phyloP scores from a whole-genome alignment of 2,329 filamentous ascomycete species.

The Pseudocercospora fuligena region DNA sequence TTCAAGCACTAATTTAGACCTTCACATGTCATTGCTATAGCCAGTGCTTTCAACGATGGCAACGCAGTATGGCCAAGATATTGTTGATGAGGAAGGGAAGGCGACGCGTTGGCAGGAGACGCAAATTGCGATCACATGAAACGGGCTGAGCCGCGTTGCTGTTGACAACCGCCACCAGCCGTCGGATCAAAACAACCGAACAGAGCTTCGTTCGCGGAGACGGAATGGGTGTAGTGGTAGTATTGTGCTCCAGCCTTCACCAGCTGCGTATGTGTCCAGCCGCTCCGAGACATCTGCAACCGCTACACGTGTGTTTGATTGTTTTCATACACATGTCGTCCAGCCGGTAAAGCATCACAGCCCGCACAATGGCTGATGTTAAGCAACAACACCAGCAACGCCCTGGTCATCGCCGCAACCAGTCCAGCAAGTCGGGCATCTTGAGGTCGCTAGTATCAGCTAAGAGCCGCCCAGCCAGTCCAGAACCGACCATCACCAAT shows the following conservation, averaged over 20 bases:
- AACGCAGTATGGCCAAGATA: not conserved
- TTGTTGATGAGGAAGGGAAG: not conserved
- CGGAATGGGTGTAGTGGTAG: not conserved
- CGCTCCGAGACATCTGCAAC: constrained; percentile 1
- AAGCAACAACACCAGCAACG: constrained; percentile 30
- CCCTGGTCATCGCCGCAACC: constrained; percentile 33
- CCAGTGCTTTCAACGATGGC: not conserved
- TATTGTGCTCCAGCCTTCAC: not conserved
- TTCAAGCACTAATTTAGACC: not conserved
- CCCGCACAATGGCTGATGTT: constrained; percentile 24
- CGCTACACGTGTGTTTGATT: constrained; percentile 6
- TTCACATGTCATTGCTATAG: not conserved
- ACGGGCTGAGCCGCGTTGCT: constrained; percentile 7
- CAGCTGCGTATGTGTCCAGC: not conserved
- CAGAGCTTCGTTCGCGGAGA: too few relatives aligned
- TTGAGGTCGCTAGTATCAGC: constrained; percentile 60
- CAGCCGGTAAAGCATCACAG: constrained; percentile 1
- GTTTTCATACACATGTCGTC: not conserved
- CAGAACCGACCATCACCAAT: constrained; percentile 50
- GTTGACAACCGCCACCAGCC: not conserved
- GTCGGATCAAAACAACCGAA: not conserved
- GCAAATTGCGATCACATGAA: not conserved
- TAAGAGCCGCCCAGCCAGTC: constrained; percentile 51
- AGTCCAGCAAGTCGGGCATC: constrained; percentile 48
- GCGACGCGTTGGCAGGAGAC: not conserved